phyloP scores from a whole-genome alignment of 2,329 filamentous ascomycete genomes.

The Fusarium cyanostomum region DNA sequence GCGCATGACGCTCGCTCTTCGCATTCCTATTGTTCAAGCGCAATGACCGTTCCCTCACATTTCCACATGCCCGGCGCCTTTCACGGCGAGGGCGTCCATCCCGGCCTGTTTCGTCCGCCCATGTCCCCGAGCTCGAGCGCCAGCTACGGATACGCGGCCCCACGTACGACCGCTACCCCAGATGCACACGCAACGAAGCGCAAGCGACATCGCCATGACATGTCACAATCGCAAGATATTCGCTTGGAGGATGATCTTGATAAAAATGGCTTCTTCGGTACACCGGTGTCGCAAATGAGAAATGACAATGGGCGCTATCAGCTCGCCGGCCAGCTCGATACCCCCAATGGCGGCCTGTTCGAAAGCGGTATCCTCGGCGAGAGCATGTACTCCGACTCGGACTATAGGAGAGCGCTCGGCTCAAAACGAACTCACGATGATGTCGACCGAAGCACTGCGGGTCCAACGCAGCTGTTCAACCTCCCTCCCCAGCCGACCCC shows the following conservation, averaged over 20 bases:
- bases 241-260: conserved; percentile 31
- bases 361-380: conserved; percentile 56
- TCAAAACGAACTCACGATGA: conserved; percentile 55
- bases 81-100: conserved; percentile 52
- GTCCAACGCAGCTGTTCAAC: conserved; percentile 47
- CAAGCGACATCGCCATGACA: conserved; percentile 53
- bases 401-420: conserved; percentile 63
- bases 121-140: conserved; percentile 54
- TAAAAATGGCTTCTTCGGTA: conserved; percentile 35
- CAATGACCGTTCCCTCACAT: conserved; percentile 44
- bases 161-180: conserved; percentile 29
- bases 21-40: conserved; percentile 12
- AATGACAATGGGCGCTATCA: conserved; percentile 52
- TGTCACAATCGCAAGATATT: conserved; percentile 41
- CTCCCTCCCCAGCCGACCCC: conserved; percentile 44
- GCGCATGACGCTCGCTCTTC: conserved; percentile 6
- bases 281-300: conserved; percentile 26
- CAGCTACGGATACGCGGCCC: conserved; percentile 48
- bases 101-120: conserved; percentile 59
- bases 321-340: conserved; percentile 64
- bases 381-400: conserved; percentile 65
- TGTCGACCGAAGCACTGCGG: conserved; percentile 47
- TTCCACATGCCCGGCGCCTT: conserved; percentile 51
- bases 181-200: conserved; percentile 52
- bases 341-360: conserved; percentile 50